phyloP scores from a whole-genome alignment of 306 rosid genomes.

The Lathyrus sativus region DNA sequence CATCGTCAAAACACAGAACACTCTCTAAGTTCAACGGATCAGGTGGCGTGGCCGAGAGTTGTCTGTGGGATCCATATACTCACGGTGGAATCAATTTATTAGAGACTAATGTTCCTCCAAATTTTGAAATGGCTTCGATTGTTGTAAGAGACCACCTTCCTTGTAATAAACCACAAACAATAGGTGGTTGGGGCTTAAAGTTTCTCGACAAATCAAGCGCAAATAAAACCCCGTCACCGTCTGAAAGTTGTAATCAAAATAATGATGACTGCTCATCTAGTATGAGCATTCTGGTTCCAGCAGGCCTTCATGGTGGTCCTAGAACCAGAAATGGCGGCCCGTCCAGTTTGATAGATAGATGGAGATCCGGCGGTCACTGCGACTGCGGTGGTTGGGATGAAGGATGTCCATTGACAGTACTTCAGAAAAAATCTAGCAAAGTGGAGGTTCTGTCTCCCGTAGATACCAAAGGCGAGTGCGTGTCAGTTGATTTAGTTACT shows the following conservation, averaged over 20 bases:
- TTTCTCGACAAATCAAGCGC: constrained; percentile 70
- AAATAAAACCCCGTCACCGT: constrained; percentile 43
- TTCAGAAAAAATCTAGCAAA: constrained; percentile 52
- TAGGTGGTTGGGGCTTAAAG: constrained; percentile 96
- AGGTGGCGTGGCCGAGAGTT: constrained; percentile 42
- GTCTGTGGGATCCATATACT: constrained; percentile 54
- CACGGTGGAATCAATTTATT: constrained; percentile 38
- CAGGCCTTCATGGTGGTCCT: constrained; percentile 91
- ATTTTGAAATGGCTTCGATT: constrained; percentile 84
- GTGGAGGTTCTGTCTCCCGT: constrained; percentile 42
- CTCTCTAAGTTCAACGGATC: constrained; percentile 53
- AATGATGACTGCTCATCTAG: constrained; percentile 63
- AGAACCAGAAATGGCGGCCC: constrained; percentile 78
- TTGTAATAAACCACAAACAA: constrained; percentile 43
- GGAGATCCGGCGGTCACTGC: constrained; percentile 88
- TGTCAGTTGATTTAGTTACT: constrained; percentile 57
- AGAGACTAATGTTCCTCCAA: constrained; percentile 57
- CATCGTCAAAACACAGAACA: constrained; percentile 58
- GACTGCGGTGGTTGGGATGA: constrained; percentile 99
- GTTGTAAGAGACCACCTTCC: constrained; percentile 71
- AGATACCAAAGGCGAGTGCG: constrained; percentile 63
- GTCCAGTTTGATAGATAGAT: constrained; percentile 79
- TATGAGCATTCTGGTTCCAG: constrained; percentile 74
- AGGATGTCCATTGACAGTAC: constrained; percentile 88
- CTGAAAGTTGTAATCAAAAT: constrained; percentile 49